A percentile compares a stretch with the other conserved stretches of the same genome.
These are phyloP conservation scores for Aspergillus novoparasiticus DNA, from an alignment of 2,329 filamentous ascomycete species.

Conservation along the genomic window DNA sequence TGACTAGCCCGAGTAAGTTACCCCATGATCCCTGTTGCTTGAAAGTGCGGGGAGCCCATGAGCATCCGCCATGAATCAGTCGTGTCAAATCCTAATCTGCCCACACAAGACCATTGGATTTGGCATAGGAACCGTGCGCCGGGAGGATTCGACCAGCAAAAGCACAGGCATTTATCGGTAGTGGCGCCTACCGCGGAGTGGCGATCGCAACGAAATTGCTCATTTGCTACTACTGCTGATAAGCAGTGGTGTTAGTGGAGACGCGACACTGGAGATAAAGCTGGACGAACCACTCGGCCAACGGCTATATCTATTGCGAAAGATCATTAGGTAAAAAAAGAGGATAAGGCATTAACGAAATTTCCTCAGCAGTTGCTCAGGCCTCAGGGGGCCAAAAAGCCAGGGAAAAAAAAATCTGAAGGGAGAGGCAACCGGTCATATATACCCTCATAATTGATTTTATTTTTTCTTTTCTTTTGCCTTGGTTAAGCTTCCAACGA, in stretches of 20 bases:
- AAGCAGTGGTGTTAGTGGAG: conserved; percentile 42
- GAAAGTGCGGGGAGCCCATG: background rate
- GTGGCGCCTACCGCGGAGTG: conserved; percentile 33
- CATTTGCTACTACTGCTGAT: conserved; percentile 23
- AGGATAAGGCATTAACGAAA: conserved; percentile 6
- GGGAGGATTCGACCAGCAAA: conserved; percentile 3
- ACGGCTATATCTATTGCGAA: conserved; percentile 16
- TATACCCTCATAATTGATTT: conserved; percentile 2
- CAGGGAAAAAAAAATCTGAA: background rate
- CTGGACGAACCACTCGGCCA: conserved; percentile 11
- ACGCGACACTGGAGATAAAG: conserved; percentile 28
- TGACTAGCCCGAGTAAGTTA: background rate
- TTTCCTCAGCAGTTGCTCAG: background rate
- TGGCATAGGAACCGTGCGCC: conserved; percentile 14
- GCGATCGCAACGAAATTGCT: conserved; percentile 16
- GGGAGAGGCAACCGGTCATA: background rate
- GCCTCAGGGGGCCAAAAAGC: background rate
- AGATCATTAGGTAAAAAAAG: conserved; percentile 27
- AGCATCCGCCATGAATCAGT: background rate
- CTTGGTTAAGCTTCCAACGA: conserved; percentile 4
- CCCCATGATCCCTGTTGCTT: background rate
- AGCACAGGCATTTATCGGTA: conserved; percentile 16
- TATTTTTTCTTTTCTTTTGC: conserved; percentile 3
- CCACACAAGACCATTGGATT: conserved; percentile 9
- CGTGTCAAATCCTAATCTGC: background rate